These are phyloP conservation scores for Austropuccinia psidii DNA, from an alignment of 1,284 basidiomycete genomes.

Conservation along the genomic window DNA sequence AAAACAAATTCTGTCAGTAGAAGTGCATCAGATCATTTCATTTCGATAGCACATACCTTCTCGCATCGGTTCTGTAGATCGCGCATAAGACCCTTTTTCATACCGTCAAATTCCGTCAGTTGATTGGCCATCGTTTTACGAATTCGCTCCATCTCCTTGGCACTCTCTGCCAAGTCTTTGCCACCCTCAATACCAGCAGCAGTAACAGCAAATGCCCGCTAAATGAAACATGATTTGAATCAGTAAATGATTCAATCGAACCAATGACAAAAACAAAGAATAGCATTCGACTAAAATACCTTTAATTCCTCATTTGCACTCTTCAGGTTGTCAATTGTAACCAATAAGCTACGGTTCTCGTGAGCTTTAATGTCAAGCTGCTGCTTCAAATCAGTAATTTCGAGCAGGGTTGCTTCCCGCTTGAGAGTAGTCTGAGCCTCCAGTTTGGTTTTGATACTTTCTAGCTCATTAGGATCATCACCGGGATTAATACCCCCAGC, in stretches of 20 bases:
- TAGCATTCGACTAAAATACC: constrained; percentile 52
- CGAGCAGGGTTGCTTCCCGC: constrained; percentile 76
- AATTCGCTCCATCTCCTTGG: constrained; percentile 91
- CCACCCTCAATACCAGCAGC: constrained; percentile 93
- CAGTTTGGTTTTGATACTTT: constrained; percentile 65
- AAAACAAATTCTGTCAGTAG: constrained; percentile 29
- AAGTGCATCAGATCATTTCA: neutral
- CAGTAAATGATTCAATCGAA: neutral
- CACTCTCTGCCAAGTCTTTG: constrained; percentile 89
- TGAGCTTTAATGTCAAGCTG: constrained; percentile 78
- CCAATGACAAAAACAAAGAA: neutral
- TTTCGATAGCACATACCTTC: constrained; percentile 59
- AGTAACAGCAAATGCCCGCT: constrained; percentile 93
- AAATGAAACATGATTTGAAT: constrained; percentile 38
- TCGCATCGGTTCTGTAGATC: constrained; percentile 99
- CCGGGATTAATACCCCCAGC: constrained; percentile 10
- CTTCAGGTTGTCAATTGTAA: constrained; percentile 84
- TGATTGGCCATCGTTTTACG: constrained; percentile 95
- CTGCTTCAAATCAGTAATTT: constrained; percentile 81
- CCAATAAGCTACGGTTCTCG: constrained; percentile 76
- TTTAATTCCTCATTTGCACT: constrained; percentile 97
- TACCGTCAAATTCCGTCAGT: constrained; percentile 93
- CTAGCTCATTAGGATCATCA: constrained; percentile 22
- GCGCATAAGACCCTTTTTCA: constrained; percentile 97
- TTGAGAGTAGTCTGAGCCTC: constrained; percentile 88